These are phyloP conservation scores for Apiospora koreana DNA, from an alignment of 2,329 filamentous ascomycete species.

Conservation along the genomic window DNA sequence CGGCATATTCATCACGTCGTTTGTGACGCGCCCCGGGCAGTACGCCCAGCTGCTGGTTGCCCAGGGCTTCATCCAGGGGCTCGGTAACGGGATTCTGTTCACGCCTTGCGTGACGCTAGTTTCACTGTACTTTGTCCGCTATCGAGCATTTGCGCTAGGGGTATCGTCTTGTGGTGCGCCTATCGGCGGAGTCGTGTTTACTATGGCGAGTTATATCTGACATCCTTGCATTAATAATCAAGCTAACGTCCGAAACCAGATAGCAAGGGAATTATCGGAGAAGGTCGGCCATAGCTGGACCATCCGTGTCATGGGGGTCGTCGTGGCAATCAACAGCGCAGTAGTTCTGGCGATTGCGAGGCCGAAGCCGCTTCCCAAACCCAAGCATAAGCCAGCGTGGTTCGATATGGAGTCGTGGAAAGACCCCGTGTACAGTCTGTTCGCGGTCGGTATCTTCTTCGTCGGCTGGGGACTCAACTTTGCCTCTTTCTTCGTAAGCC, in stretches of 20 bases:
- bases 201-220: conserved; percentile 27
- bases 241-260: conserved; percentile 21
- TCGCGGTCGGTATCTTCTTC: conserved; percentile 42
- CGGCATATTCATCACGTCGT: conserved; percentile 53
- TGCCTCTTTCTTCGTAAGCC: conserved; percentile 21
- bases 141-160: conserved; percentile 33
- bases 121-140: conserved; percentile 32
- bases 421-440: conserved; percentile 45
- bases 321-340: conserved; percentile 29
- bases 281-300: conserved; percentile 13
- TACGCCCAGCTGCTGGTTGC: conserved; percentile 55
- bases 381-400: conserved; percentile 33
- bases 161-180: conserved; percentile 35
- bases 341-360: conserved; percentile 35
- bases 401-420: conserved; percentile 46
- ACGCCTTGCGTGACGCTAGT: conserved; percentile 30
- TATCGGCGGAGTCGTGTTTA: conserved; percentile 21
- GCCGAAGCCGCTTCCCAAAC: conserved; percentile 34
- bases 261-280: neutral
- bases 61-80: conserved; percentile 51
- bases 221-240: conserved; percentile 23
- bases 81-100: conserved; percentile 36
- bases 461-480: conserved; percentile 26
- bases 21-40: conserved; percentile 36
- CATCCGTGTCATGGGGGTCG: conserved; percentile 13